Evolutionary conservation across 352 stramenopile genomes (phyloP), one percentile per base, ranked within the genome.

Genomic region (Pythium guiyangense): DNA sequence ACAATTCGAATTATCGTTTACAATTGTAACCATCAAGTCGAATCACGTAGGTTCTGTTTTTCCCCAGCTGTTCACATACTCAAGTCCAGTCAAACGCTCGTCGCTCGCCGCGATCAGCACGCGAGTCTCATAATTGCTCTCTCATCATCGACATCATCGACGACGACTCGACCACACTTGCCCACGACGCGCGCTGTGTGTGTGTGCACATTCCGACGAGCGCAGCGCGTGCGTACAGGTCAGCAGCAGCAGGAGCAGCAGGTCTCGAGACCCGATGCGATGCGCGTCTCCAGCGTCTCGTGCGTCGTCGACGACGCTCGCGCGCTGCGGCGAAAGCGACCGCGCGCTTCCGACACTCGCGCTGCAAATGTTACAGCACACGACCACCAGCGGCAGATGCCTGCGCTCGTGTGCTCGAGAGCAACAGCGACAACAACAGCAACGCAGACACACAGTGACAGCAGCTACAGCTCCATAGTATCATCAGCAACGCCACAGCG

Each of bases 131-230:
- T 44, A 44, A n/a, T n/a, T 5, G 39, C n/a, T n/a, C n/a, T n/a
- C 39, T n/a, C 12, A n/a, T 44, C 39, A 40, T 40, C 6, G 11
- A 3, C 39, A 15, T n/a, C n/a, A n/a, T n/a, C n/a, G n/a, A n/a
- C n/a, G n/a, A n/a, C n/a, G n/a, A 4, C 26, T 26, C 39, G 15
- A 26, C 6, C 18, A 22, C 42, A 52, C 52, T 20, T 44, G 27
- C 26, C 15, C 49, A 44, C 27, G 31, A 8, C 44, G 40, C 37
- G 27, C 52, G n/a, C n/a, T n/a, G n/a, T n/a, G n/a, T n/a, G 40
- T 31, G 42, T 37, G 25, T 14, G 22, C 37, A 20, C 26, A 50
- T 58, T 59, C 43, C 43, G 52, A 59, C 52, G 52, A 59, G 52
- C 51, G 25, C 37, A 49, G 26, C 39, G 42, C 18, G 35, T 18